Evolutionary conservation across 2,329 filamentous ascomycete genomes (phyloP), one percentile per base, ranked within the genome.

Genomic region (Trichothecium sympodiale): DNA sequence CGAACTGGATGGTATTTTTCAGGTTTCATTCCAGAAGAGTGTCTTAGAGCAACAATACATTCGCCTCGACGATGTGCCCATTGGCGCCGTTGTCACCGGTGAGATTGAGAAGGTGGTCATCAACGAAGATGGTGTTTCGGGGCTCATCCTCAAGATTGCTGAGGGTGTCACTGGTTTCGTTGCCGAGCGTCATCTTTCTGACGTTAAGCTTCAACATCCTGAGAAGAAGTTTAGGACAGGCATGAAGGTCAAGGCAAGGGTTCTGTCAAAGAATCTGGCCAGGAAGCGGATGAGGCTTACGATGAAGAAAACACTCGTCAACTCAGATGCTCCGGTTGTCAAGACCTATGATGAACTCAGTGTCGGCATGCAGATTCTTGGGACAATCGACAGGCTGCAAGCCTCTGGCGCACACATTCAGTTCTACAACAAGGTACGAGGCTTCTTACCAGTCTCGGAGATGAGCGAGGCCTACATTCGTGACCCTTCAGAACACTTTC

Each of bases 391-490:
- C 45, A 93, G 83, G 43, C 67, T 98, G 9, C 67, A 86, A 38
- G 61, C 73, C 4, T 76, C 77, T 36, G 91, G 91, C 40, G 91
- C 91, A 9, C 76, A 89, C 14, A 82, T 98, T 36, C 86, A 94
- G 53, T 98, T 96, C 59, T 98, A 93, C 50, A 86, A 86, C 14
- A 62, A 69, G 8, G 67, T 98, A 15, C 76, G 77, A 44, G 93
- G 83, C 8, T 98, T 93, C 63, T 69, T 98, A 37, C 91, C 91
- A 3, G 80, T 94, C 1, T 84, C 84, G 2, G 89, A 98, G 59
- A 98, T 98, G 91, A 96, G 91, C 54, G 91, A 98, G 55, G 87
- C 88, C 9, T 95, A 82, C 52, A 95, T 98, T 50, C 75, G 82
- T 46, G 83, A 95, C 50, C 87, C 91, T 4, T 76, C 74, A 31